Evolutionary conservation across 352 stramenopile genomes (phyloP).

Genomic region (Peronospora tabacina): DNA sequence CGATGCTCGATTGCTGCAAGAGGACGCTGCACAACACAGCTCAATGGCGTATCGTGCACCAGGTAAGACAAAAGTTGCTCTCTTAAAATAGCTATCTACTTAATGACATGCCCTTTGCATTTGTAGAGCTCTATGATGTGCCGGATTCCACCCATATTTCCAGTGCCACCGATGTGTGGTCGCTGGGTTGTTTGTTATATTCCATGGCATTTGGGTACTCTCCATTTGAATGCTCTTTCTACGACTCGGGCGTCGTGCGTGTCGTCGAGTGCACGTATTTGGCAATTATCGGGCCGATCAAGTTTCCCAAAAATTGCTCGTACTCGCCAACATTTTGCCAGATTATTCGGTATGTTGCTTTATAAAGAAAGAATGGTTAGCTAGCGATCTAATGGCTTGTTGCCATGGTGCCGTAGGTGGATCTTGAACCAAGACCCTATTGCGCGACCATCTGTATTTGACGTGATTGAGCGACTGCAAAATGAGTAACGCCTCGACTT

Average conservation of each 20-base stretch:
- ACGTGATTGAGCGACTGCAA: slow-evolving; percentile 62
- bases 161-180: slow-evolving; percentile 81
- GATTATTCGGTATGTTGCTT: slow-evolving; percentile 47
- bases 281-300: slow-evolving; percentile 75
- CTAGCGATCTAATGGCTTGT: slow-evolving; percentile 6
- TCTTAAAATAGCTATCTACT: not conserved
- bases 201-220: slow-evolving; percentile 87
- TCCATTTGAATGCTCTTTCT: slow-evolving; percentile 85
- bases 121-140: slow-evolving; percentile 82
- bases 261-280: slow-evolving; percentile 84
- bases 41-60: slow-evolving; percentile 85
- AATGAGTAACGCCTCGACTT: slow-evolving; percentile 7
- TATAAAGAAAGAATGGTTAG: not conserved
- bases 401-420: slow-evolving; percentile 35
- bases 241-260: slow-evolving; percentile 49
- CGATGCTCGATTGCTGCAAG: slow-evolving; percentile 79
- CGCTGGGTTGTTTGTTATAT: slow-evolving; percentile 83
- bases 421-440: slow-evolving; percentile 53
- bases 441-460: slow-evolving; percentile 49
- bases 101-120: slow-evolving; percentile 1
- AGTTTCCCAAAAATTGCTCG: slow-evolving; percentile 51
- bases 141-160: slow-evolving; percentile 62
- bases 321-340: slow-evolving; percentile 62
- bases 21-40: slow-evolving; percentile 72
- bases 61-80: slow-evolving; percentile 26